Conservation (phyloP, 2,329 filamentous ascomycete species). For the Blastomyces percursus region DNA sequence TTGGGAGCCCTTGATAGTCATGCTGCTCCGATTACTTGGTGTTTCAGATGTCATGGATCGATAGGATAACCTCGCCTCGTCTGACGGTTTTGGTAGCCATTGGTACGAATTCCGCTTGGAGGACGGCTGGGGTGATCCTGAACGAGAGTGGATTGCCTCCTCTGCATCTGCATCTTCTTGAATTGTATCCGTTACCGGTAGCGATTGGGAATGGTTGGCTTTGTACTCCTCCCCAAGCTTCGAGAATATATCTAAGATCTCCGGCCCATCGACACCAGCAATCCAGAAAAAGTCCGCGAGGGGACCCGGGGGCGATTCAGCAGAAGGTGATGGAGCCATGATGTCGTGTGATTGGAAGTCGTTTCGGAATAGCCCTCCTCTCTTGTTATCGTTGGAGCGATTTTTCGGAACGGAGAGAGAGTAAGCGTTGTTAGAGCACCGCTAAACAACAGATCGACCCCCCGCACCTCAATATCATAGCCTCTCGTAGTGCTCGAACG, state of each 20-base stretch:
- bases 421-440: not conserved
- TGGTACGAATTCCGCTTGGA: constrained; percentile 34
- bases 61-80: constrained; percentile 32
- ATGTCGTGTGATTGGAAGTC: constrained; percentile 3
- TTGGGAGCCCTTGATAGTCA: constrained; percentile 45
- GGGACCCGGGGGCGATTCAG: constrained; percentile 40
- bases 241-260: constrained; percentile 35
- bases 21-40: constrained; percentile 54
- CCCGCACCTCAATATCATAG: constrained; percentile 11
- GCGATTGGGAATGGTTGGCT: constrained; percentile 25
- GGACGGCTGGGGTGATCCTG: constrained; percentile 32
- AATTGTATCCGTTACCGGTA: constrained; percentile 45
- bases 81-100: constrained; percentile 25
- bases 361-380: not conserved
- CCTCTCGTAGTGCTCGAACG: not conserved
- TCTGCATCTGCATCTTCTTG: constrained; percentile 50
- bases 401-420: not conserved
- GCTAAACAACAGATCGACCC: constrained; percentile 6
- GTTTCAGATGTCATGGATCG: constrained; percentile 39
- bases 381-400: not conserved
- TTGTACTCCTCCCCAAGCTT: constrained; percentile 35
- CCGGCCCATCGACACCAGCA: constrained; percentile 38
- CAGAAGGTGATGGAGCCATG: constrained; percentile 25
- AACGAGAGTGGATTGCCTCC: constrained; percentile 25
- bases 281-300: constrained; percentile 60